phyloP scores from a whole-genome alignment of 225 moss, liverwort and hornwort genomes.

The Anthoceros angustus region DNA sequence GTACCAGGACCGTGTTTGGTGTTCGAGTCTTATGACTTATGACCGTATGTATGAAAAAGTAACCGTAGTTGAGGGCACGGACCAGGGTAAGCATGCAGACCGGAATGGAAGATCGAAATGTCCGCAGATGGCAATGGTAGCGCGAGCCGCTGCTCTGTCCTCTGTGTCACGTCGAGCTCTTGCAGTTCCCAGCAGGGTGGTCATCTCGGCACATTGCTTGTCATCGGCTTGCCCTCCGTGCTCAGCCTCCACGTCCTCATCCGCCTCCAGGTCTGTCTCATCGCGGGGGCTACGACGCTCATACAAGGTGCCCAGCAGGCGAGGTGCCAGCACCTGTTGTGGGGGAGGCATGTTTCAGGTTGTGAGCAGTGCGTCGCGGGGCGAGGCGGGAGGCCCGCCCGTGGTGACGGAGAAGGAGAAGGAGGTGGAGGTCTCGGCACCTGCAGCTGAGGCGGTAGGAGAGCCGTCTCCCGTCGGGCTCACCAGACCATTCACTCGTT shows the following conservation, averaged over 20 bases:
- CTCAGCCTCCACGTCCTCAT: neutral
- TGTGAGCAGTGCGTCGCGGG: neutral
- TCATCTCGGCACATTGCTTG: neutral
- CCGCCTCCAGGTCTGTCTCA: neutral
- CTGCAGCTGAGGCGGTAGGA: neutral
- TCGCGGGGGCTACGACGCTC: neutral
- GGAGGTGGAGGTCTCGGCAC: constrained; percentile 1
- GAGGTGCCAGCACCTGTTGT: neutral
- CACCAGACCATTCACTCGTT: neutral
- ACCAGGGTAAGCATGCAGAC: neutral
- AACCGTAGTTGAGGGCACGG: neutral
- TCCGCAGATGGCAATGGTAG: neutral
- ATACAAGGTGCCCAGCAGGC: neutral
- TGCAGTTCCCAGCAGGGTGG: neutral
- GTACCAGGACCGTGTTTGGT: too few species aligned
- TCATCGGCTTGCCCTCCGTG: neutral
- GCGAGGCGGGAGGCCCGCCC: neutral
- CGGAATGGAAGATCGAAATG: neutral
- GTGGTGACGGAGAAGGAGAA: neutral
- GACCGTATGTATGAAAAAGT: too few species aligned
- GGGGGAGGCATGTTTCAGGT: neutral
- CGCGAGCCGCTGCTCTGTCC: neutral
- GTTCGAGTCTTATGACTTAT: too few species aligned
- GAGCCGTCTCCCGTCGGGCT: neutral
- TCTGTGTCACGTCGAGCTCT: neutral